Evolutionary conservation across 106 monocot species (phyloP).

Genomic region (Dioscorea zingiberensis): DNA sequence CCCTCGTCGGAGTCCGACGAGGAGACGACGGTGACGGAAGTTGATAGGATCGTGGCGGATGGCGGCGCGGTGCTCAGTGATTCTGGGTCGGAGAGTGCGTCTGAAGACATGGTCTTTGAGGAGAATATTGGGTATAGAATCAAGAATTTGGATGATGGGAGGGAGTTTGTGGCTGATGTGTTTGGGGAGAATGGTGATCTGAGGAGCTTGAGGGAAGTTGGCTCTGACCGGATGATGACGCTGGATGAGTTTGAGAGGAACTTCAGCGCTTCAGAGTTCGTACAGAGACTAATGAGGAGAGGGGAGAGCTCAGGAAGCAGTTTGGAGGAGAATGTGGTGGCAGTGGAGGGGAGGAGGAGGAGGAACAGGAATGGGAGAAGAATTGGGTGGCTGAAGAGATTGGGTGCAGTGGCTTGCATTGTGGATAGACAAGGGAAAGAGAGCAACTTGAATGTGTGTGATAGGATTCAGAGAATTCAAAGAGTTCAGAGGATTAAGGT

Average conservation of each 20-base stretch:
- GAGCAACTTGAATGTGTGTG: conserved; percentile 1
- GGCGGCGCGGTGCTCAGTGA: conserved; percentile 21
- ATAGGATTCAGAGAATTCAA: not conserved
- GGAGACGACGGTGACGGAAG: not conserved
- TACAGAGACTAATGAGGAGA: conserved; percentile 32
- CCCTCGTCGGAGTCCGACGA: not conserved
- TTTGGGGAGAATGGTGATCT: conserved; percentile 18
- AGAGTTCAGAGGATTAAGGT: conserved; percentile 37
- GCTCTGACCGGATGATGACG: conserved; percentile 18
- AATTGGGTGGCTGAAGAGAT: conserved; percentile 52
- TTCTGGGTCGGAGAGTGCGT: conserved; percentile 16
- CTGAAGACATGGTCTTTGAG: conserved; percentile 14
- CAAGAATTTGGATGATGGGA: conserved; percentile 50
- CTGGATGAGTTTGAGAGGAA: conserved; percentile 23
- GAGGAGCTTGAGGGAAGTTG: conserved; percentile 20
- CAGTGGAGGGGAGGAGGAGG: not conserved
- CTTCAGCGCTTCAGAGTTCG: conserved; percentile 33
- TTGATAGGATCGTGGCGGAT: conserved; percentile 15
- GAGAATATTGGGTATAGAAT: conserved; percentile 17
- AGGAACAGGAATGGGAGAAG: conserved; percentile 29
- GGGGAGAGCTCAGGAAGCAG: conserved; percentile 20
- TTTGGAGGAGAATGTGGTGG: conserved; percentile 2
- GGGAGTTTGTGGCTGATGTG: conserved; percentile 20
- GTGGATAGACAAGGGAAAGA: conserved; percentile 32
- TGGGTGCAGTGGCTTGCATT: conserved; percentile 52